Evolutionary conservation across 1,284 basidiomycete genomes (phyloP), one percentile per base, ranked within the genome.

Genomic region (Ustanciosporium gigantosporum): DNA sequence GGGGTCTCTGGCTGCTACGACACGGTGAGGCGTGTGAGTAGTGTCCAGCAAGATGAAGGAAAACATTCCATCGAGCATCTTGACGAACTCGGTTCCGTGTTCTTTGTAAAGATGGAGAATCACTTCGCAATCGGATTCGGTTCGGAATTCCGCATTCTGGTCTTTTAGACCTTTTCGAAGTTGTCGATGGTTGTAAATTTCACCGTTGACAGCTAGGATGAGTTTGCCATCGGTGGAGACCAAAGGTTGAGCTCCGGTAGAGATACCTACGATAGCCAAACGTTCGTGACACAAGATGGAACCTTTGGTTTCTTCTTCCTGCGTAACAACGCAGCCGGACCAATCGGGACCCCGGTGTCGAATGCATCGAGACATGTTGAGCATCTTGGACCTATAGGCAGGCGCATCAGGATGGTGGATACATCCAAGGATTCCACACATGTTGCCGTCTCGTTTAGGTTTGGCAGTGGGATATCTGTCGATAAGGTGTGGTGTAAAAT

Each of bases 91-190:
- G 19, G 74, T 52, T 17, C 79, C 79, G 52, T 80, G 72, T 38
- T 74, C 68, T 22, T 66, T 58, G 60, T 80, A 81, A 40, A 79
- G 69, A 41, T 79, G 77, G 66, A 98, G 85, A 76, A 99, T 95
- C 73, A 96, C 87, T 80, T 99, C 95, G 80, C 95, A 99, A 77
- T 99, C 95, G 0, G 93, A 97, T 78, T 96, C 91, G 0, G 94
- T 97, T 83, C 91, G 95, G 84, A 98, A 95, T 57, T 87, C 86
- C 61, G 87, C 85, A 79, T 68, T 70, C 83, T 86, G 44, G 36
- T 70, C 60, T 56, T 75, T 70, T 68, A 93, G 81, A 22, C 79
- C 80, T 49, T 88, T 85, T 62, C 90, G 86, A 37, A 98, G 85
- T 27, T 86, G 83, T 52, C 91, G 81, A 79, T 98, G 91, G 83